Conservation (phyloP, 2,329 filamentous ascomycete genomes). For the Xylariaceae sp. region DNA sequence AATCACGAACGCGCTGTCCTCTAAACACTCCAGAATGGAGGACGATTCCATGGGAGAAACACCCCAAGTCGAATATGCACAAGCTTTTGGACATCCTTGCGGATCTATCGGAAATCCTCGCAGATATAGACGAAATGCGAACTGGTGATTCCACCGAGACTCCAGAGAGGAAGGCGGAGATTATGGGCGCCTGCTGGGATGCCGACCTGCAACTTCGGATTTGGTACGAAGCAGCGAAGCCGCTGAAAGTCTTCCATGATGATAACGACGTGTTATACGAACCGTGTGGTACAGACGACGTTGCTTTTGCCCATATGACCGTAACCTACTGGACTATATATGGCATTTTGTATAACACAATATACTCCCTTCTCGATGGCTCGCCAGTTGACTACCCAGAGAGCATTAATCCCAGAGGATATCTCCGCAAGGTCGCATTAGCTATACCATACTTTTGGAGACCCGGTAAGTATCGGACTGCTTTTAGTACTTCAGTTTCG, state of each 20-base stretch:
- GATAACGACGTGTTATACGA: conserved; percentile 1
- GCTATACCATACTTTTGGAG: conserved; percentile 20
- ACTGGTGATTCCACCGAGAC: conserved; percentile 10
- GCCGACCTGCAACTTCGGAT: conserved; percentile 11
- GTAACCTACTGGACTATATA: conserved; percentile 14
- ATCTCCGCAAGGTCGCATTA: conserved; percentile 9
- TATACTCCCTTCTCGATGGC: conserved; percentile 11
- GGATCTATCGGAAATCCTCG: conserved; percentile 31
- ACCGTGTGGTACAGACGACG: conserved; percentile 2
- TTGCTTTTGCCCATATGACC: conserved; percentile 16
- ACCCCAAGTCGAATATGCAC: conserved; percentile 31
- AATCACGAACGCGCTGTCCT: conserved; percentile 20
- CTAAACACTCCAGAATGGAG: conserved; percentile 33
- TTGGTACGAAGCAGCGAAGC: conserved; percentile 11
- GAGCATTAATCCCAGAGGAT: conserved; percentile 7
- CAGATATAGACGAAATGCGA: conserved; percentile 29
- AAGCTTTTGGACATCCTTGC: conserved; percentile 18
- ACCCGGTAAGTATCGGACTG: background rate
- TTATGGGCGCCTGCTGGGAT: conserved; percentile 5
- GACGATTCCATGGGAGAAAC: conserved; percentile 30
- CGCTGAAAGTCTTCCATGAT: conserved; percentile 12
- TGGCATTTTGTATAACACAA: conserved; percentile 11
- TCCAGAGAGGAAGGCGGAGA: background rate
- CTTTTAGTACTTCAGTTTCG: too few relatives aligned
- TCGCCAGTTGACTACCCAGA: conserved; percentile 1